A percentile compares a stretch with the other conserved stretches of the same genome.
phyloP scores from a whole-genome alignment of 2,329 filamentous ascomycete genomes.

The Ascochyta koolunga region DNA sequence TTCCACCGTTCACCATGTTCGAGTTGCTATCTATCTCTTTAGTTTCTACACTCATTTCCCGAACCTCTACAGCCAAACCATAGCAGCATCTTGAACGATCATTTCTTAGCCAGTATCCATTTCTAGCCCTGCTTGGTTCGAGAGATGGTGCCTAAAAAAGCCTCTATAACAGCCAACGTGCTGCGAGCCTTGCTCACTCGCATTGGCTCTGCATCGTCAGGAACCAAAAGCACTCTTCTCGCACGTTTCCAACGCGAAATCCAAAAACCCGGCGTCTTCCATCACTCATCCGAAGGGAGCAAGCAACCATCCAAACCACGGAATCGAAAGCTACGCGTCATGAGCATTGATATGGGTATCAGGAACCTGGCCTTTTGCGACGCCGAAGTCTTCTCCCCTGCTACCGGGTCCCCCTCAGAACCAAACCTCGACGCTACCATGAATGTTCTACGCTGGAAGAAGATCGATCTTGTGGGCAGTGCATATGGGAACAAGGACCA shows the following conservation, averaged over 20 bases:
- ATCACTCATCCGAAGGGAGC: conserved; percentile 12
- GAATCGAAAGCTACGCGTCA: conserved; percentile 52
- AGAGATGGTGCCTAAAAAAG: conserved; percentile 24
- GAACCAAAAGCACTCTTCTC: conserved; percentile 64
- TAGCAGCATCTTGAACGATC: background rate
- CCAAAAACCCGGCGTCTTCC: conserved; percentile 3
- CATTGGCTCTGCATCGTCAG: conserved; percentile 65
- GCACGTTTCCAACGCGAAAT: conserved; percentile 56
- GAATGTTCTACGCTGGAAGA: conserved; percentile 38
- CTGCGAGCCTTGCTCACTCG: conserved; percentile 65
- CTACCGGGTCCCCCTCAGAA: background rate
- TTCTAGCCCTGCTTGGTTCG: too few relatives aligned
- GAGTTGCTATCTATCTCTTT: background rate
- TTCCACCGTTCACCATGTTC: background rate
- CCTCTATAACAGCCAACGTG: conserved; percentile 53
- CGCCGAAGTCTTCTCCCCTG: conserved; percentile 48
- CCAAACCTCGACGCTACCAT: conserved; percentile 22
- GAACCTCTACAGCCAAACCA: background rate
- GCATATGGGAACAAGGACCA: background rate
- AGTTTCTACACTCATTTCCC: background rate
- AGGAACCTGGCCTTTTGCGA: conserved; percentile 79
- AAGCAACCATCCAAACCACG: conserved; percentile 20
- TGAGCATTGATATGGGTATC: conserved; percentile 87
- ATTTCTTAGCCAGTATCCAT: background rate
- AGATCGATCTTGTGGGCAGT: conserved; percentile 33